These are phyloP conservation scores for Sarcodon aspratus DNA, from an alignment of 768 basidiomycete genomes.

Conservation along the genomic window DNA sequence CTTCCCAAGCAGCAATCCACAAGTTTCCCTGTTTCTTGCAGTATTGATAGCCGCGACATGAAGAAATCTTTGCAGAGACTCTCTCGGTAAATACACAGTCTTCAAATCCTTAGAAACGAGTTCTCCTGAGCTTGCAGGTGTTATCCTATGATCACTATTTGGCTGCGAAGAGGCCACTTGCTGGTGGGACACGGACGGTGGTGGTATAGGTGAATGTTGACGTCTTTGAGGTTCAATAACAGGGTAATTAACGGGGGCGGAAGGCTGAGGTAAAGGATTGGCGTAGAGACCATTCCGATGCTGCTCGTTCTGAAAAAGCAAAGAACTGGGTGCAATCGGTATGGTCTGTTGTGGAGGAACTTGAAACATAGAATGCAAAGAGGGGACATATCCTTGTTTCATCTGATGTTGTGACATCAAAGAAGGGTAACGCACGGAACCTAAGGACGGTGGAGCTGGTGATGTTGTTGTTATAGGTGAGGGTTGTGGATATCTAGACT, in stretches of 20 bases:
- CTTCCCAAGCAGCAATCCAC: constrained; percentile 75
- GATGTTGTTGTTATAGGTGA: constrained; percentile 64
- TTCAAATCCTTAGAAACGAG: constrained; percentile 34
- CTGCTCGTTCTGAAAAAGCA: constrained; percentile 28
- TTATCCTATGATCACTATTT: constrained; percentile 10
- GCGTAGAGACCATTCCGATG: constrained; percentile 9
- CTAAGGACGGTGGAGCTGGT: constrained; percentile 40
- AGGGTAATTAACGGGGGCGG: constrained; percentile 11
- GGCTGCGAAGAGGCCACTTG: constrained; percentile 18
- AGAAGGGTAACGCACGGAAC: constrained; percentile 46
- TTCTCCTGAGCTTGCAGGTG: constrained; percentile 18
- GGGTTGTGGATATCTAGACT: constrained; percentile 26
- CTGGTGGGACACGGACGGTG: constrained; percentile 18
- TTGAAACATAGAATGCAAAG: constrained; percentile 64
- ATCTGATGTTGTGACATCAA: constrained; percentile 77
- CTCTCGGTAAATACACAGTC: constrained; percentile 56
- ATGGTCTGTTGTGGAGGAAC: constrained; percentile 21
- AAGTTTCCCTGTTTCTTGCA: constrained; percentile 70
- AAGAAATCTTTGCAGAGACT: constrained; percentile 66
- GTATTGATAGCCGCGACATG: constrained; percentile 75
- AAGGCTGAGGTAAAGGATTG: constrained; percentile 23
- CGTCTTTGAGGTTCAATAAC: not conserved
- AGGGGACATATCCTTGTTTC: constrained; percentile 68
- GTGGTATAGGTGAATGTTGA: constrained; percentile 3
- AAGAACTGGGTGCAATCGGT: constrained; percentile 21